Base-by-base conservation (phyloP, 2,329 filamentous ascomycete genomes). In the Arthroderma uncinatum region DNA sequence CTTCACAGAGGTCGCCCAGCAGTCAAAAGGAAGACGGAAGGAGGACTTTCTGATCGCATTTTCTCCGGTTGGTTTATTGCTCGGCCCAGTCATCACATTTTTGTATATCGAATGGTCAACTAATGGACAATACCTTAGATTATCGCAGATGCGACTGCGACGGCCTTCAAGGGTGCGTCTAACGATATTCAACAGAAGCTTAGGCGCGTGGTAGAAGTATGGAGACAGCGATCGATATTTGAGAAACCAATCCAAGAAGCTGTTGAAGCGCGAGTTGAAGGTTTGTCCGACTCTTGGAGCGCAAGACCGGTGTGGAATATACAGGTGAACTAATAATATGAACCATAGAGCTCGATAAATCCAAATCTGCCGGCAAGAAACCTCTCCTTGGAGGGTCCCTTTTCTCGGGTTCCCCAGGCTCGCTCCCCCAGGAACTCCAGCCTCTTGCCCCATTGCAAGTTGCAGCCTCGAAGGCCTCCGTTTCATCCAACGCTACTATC, bases 11-110 rank as follows among this genome's bases (percentile, higher is more conserved):
- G 91, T 98, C 58, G 87, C 89, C 21, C 93, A 98, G 70, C 93
- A 97, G 68, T 95, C 91, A 23, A 95, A 94, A 72, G 92, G 89
- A 52, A 85, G 92, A 36, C 85, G 87, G 61, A 96, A 95, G 72
- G 84, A 91, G 55, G 93, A 98, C 65, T 98, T 98, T 64, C 80
- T 96, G 12, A 80, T 86, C 60, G 92, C 93, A 6, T 97, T 95
- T 71, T 86, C 92, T 48, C 91, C 93, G 3, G 81, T 79, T 60
- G 61, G 72, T 70, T 6, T 28, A 10, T 8, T 19, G 33, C 47
- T 19, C 16, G 53, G 23, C 12, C 14, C 14, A 54, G 64, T 70
- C 60, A 70, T 55, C 36, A 34, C 12, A 30, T n/a, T 56, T 16
- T 61, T 76, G 5, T 7, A 14, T 23, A 39, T 36, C 57, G 37